Evolutionary conservation across 305 asterid genomes (phyloP).

Genomic region (Fraxinus angustifolia): DNA sequence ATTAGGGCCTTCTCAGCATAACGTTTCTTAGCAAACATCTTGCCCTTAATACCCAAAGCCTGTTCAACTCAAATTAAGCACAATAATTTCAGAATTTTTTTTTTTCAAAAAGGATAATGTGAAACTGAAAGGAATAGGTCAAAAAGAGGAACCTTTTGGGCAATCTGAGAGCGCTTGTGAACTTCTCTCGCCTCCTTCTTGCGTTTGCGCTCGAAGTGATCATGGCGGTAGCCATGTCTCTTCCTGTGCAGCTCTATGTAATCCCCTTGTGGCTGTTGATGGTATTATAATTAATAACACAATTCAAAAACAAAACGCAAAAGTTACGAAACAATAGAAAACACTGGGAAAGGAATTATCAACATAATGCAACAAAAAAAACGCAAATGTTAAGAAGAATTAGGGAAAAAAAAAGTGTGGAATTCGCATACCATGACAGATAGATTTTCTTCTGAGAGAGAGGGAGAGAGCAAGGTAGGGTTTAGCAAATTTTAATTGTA

Average conservation of each 20-base stretch:
- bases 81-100: not conserved
- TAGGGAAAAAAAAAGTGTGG: not conserved
- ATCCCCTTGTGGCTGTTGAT: conserved; percentile 96
- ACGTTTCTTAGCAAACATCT: conserved; percentile 71
- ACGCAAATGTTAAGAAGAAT: no score
- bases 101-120: not conserved
- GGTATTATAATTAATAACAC: not conserved
- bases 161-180: conserved; percentile 73
- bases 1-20: conserved; percentile 84
- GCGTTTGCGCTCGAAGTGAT: conserved; percentile 83
- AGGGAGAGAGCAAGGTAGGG: not conserved
- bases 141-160: conserved; percentile 50
- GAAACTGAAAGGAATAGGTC: not conserved
- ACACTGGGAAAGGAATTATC: not conserved
- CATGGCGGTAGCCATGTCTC: conserved; percentile 85
- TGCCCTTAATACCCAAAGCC: conserved; percentile 94
- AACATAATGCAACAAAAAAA: not conserved
- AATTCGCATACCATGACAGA: not conserved
- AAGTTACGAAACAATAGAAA: not conserved
- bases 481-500: not conserved
- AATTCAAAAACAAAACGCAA: not conserved
- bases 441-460: no score
- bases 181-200: conserved; percentile 97
- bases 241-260: conserved; percentile 82
- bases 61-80: conserved; percentile 26